phyloP scores from a whole-genome alignment of 78 protist species.

The Planoprotostelium fungivorum region DNA sequence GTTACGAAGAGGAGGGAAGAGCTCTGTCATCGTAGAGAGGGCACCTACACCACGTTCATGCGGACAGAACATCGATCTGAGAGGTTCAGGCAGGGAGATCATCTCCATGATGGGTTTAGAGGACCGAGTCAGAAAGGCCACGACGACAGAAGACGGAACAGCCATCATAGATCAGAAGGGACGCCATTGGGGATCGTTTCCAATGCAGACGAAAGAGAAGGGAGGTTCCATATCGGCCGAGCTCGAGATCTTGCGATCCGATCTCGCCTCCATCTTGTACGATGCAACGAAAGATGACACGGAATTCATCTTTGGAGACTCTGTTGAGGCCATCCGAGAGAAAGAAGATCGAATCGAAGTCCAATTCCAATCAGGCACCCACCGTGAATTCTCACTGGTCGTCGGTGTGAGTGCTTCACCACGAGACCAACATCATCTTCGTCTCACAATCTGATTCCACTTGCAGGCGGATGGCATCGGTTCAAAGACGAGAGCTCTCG shows the following conservation, averaged over 20 bases:
- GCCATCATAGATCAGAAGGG: neutral
- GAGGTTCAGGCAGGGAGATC: neutral
- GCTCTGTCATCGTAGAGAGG: neutral
- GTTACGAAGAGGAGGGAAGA: neutral
- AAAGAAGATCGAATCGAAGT: neutral
- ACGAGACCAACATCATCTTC: too few relatives aligned
- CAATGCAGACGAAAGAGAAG: neutral
- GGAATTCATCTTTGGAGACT: neutral
- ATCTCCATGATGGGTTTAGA: neutral
- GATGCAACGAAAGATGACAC: neutral
- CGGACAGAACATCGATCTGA: neutral
- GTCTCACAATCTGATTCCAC: neutral
- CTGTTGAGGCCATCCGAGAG: neutral
- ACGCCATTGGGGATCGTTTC: neutral
- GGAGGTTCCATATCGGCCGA: neutral
- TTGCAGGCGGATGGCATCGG: neutral
- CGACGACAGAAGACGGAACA: neutral
- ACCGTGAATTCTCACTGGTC: neutral
- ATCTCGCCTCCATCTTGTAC: neutral
- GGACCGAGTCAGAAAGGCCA: neutral
- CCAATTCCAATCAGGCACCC: neutral
- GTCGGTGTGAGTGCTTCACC: neutral
- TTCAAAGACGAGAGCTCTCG: neutral
- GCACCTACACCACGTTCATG: neutral
- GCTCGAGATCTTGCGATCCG: neutral